Conservation (phyloP, 495 filamentous ascomycete genomes). For the Xylaria castorea region DNA sequence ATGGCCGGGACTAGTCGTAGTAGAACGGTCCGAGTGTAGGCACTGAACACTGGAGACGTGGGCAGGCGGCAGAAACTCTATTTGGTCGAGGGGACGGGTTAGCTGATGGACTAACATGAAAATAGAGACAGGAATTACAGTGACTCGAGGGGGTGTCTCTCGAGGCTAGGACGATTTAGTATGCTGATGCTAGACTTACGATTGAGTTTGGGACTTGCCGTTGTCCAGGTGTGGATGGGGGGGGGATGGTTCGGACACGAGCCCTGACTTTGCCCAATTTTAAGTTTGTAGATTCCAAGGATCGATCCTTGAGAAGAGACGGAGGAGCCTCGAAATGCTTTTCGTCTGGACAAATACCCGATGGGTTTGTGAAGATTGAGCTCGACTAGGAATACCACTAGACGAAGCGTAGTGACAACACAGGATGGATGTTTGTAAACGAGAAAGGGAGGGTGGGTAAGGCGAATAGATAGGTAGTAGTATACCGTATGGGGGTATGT, state of each 20-base stretch:
- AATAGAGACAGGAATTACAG: not conserved
- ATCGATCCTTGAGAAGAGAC: not conserved
- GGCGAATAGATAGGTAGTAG: not conserved
- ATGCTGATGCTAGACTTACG: conserved; percentile 24
- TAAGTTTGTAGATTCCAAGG: conserved; percentile 9
- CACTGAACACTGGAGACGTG: not conserved
- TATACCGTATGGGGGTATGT: not conserved
- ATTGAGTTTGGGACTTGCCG: conserved; percentile 34
- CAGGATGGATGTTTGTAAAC: not conserved
- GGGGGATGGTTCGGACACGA: conserved; percentile 3
- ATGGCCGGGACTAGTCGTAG: not conserved
- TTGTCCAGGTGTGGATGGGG: not conserved
- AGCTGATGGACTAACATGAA: conserved; percentile 10
- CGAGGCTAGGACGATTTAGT: not conserved
- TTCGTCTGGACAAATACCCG: not conserved
- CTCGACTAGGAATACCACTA: not conserved
- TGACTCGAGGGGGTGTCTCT: not conserved
- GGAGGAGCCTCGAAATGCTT: not conserved
- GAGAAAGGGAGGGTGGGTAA: not conserved
- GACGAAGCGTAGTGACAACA: not conserved
- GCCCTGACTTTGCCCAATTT: not conserved
- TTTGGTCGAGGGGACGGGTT: conserved; percentile 13
- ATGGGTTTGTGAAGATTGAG: not conserved
- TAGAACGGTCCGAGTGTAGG: not conserved
- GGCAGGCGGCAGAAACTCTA: conserved; percentile 29